A percentile compares a stretch with the other conserved stretches of the same genome.
phyloP scores from a whole-genome alignment of 768 basidiomycete species.

The Trametes sanguinea region DNA sequence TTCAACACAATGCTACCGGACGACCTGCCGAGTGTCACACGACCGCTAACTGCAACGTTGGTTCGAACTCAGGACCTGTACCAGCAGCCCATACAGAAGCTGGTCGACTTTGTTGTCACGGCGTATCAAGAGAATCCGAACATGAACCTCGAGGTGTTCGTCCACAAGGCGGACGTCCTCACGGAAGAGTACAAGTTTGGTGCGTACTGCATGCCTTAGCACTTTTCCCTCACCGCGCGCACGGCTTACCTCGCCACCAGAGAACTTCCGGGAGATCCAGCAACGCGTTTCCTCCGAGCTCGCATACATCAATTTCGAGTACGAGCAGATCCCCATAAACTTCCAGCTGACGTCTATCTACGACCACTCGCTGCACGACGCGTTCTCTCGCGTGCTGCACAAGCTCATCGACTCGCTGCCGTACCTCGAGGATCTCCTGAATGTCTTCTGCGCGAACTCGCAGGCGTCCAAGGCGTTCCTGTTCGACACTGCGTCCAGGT shows the following conservation, averaged over 20 bases:
- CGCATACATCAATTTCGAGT: conserved; percentile 72
- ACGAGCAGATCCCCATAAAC: conserved; percentile 76
- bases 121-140: conserved; percentile 75
- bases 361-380: conserved; percentile 89
- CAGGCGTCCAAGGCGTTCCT: conserved; percentile 93
- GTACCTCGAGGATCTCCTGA: conserved; percentile 83
- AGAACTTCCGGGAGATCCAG: conserved; percentile 90
- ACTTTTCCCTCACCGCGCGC: too few species aligned
- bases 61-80: conserved; percentile 65
- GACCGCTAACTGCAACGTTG: not conserved
- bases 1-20: not conserved
- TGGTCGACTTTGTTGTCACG: conserved; percentile 79
- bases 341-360: conserved; percentile 93
- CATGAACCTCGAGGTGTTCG: conserved; percentile 86
- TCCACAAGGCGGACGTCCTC: conserved; percentile 92
- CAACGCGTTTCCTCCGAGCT: conserved; percentile 84
- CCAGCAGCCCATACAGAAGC: conserved; percentile 78
- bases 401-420: conserved; percentile 83
- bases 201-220: conserved; percentile 36
- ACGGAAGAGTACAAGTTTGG: conserved; percentile 91
- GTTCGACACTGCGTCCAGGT: conserved; percentile 80
- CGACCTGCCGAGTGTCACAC: not conserved
- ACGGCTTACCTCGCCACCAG: conserved; percentile 39
- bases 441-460: conserved; percentile 85
- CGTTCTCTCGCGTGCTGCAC: conserved; percentile 88